These are phyloP conservation scores for Pseudogymnoascus verrucosus DNA, from an alignment of 2,329 filamentous ascomycete species.

Conservation along the genomic window DNA sequence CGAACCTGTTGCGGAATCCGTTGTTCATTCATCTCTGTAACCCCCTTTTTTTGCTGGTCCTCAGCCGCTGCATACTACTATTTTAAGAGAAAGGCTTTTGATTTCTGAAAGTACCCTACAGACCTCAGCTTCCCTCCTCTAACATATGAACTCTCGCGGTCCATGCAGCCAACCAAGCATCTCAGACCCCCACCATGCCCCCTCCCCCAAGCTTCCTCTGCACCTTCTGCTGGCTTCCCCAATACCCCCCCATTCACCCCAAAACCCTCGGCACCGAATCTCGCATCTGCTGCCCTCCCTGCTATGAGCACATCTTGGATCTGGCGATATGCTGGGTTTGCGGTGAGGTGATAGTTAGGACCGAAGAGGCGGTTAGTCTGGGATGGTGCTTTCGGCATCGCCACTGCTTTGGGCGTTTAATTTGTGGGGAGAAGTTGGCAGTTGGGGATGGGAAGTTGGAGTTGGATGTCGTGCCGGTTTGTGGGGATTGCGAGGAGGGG, in stretches of 20 bases:
- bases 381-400: slow-evolving; percentile 55
- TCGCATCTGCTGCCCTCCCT: slow-evolving; percentile 42
- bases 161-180: too few species aligned
- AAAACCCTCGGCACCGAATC: slow-evolving; percentile 37
- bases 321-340: slow-evolving; percentile 52
- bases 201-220: slow-evolving; percentile 37
- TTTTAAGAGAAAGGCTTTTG: neutral
- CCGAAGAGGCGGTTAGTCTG: slow-evolving; percentile 48
- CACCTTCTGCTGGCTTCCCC: slow-evolving; percentile 45
- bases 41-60: neutral
- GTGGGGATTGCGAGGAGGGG: slow-evolving; percentile 37
- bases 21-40: neutral
- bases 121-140: neutral
- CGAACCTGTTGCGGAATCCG: neutral
- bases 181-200: neutral
- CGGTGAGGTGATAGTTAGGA: slow-evolving; percentile 45
- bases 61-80: neutral
- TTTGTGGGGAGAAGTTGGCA: slow-evolving; percentile 31
- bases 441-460: slow-evolving; percentile 26
- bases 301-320: slow-evolving; percentile 41
- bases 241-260: slow-evolving; percentile 28
- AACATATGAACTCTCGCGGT: neutral
- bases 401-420: slow-evolving; percentile 47
- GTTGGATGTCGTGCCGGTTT: slow-evolving; percentile 41
- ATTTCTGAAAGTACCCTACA: too few species aligned